Base-by-base conservation (phyloP, 2,329 filamentous ascomycete genomes). In the Colletotrichum euphorbiae region DNA sequence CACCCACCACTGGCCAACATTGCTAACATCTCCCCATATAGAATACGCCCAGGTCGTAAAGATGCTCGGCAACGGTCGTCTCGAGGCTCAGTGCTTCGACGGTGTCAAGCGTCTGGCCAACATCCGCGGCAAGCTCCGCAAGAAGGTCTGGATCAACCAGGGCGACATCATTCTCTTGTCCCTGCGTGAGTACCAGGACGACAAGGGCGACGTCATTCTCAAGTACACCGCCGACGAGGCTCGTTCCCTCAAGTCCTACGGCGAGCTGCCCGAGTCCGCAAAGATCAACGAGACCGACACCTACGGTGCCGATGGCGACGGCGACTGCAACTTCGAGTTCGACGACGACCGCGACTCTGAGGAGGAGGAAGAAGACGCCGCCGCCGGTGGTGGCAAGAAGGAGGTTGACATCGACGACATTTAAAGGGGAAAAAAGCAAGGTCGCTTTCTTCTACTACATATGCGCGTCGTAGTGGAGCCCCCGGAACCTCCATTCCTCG, bases 271-370 rank as follows among this genome's bases (percentile, higher is more conserved):
- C 74, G 96, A 98, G 84, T 92, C 90, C 77, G 96, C 96, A 80
- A 98, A 98, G 91, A 99, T 99, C 89, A 99, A 99, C 89, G 96
- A 99, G 89, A 97, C 94, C 72, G 96, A 98, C 82, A 97, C 93
- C 54, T 97, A 91, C 77, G 89, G 93, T 77, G 93, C 94, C 81
- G 93, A 94, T 80, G 94, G 94, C 81, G 92, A 97, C 80, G 95
- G 96, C 81, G 93, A 97, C 77, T 93, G 92, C 84, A 96, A 96
- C 83, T 97, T 99, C 86, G 96, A 98, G 85, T 98, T 98, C 85
- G 96, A 97, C 84, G 94, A 98, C 81, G 95, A 97, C 81, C 86
- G 91, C 73, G 91, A 92, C 77, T 78, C 78, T 45, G 86, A 84
- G 51, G 82, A 87, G 43, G 80, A 79, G 28, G 87, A 87, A 36